These are phyloP conservation scores for Boletus eberwhitei DNA, from an alignment of 768 basidiomycete species.

Conservation along the genomic window DNA sequence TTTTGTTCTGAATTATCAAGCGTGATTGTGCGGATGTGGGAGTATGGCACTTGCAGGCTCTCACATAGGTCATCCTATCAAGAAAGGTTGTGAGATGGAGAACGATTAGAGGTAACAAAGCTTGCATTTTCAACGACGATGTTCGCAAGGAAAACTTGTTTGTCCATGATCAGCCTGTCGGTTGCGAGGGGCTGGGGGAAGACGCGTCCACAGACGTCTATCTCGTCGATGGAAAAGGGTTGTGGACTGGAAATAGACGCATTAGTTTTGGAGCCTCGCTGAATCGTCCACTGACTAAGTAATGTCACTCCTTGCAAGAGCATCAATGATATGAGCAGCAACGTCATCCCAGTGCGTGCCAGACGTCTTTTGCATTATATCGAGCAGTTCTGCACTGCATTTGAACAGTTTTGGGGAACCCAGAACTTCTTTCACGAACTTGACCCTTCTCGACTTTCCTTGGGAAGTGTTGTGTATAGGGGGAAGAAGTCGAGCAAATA, in stretches of 20 bases:
- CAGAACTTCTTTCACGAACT: constrained; percentile 54
- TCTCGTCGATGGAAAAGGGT: constrained; percentile 45
- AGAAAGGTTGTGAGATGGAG: constrained; percentile 6
- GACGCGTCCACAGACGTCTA: constrained; percentile 35
- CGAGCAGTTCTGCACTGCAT: constrained; percentile 37
- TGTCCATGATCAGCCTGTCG: constrained; percentile 53
- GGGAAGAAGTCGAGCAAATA: constrained; percentile 57
- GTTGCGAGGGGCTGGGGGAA: constrained; percentile 36
- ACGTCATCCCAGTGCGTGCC: constrained; percentile 53
- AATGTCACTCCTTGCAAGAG: constrained; percentile 43
- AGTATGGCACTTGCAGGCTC: constrained; percentile 46
- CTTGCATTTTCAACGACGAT: constrained; percentile 31
- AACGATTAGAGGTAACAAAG: background rate
- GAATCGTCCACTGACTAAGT: constrained; percentile 41
- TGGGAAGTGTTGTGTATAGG: constrained; percentile 36
- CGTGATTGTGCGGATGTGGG: constrained; percentile 26
- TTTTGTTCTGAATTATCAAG: constrained; percentile 23
- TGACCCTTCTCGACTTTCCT: constrained; percentile 35
- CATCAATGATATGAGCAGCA: constrained; percentile 43
- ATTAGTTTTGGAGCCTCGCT: constrained; percentile 1
- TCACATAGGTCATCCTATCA: constrained; percentile 48
- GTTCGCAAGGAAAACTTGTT: constrained; percentile 48
- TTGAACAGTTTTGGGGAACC: constrained; percentile 35
- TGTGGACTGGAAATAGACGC: constrained; percentile 47
- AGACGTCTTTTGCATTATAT: constrained; percentile 40